Conservation (phyloP, 345 rosid genomes). For the Bruguiera sexangula region DNA sequence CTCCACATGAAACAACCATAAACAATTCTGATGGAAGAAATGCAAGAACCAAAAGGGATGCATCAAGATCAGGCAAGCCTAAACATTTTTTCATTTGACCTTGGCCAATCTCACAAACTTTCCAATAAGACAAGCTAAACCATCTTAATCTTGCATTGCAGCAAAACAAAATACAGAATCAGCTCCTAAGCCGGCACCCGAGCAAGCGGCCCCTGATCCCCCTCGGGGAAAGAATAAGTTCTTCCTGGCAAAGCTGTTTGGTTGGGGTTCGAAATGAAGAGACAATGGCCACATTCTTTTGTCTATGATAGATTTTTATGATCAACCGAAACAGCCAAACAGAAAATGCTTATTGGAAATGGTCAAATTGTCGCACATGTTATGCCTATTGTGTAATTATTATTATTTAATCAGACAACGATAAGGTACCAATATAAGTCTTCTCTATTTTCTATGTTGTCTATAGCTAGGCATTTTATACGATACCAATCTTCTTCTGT, state of each 20-base stretch:
- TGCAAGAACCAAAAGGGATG: conserved; percentile 21
- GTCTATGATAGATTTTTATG: not conserved
- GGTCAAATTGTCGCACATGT: not conserved
- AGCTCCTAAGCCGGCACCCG: conserved; percentile 20
- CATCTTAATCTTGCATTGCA: conserved; percentile 13
- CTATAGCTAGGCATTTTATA: not conserved
- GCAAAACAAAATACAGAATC: conserved; percentile 36
- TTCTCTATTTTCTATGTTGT: not conserved
- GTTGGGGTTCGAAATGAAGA: conserved; percentile 48
- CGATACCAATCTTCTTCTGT: conserved; percentile 2
- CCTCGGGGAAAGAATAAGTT: conserved; percentile 47
- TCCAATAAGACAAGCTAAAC: not conserved
- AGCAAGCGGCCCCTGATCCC: conserved; percentile 17
- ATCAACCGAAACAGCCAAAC: not conserved
- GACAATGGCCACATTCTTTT: not conserved
- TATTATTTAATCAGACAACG: not conserved
- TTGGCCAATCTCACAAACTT: not conserved
- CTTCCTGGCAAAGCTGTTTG: conserved; percentile 57
- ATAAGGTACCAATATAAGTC: not conserved
- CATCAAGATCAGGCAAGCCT: conserved; percentile 41
- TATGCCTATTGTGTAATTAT: conserved; percentile 10
- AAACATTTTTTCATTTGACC: not conserved
- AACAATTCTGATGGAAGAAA: conserved; percentile 21
- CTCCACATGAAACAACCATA: conserved; percentile 14
- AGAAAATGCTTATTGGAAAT: not conserved